phyloP scores from a whole-genome alignment of 495 filamentous ascomycete species.

The Choiromyces venosus region DNA sequence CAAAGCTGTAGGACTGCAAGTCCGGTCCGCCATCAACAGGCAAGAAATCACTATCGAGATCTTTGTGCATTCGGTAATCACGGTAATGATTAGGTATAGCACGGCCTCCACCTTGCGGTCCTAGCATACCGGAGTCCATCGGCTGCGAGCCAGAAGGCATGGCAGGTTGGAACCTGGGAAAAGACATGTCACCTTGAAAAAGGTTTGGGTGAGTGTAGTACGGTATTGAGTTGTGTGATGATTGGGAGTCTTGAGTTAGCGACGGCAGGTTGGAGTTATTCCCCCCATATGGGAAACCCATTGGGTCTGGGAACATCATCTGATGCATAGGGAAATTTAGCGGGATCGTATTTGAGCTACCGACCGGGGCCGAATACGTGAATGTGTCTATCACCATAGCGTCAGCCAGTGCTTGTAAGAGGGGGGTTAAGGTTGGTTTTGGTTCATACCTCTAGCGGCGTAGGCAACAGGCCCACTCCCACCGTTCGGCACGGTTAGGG shows the following conservation, averaged over 20 bases:
- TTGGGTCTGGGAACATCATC: not conserved
- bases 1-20: not conserved
- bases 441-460: not conserved
- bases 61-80: not conserved
- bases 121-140: not conserved
- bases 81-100: not conserved
- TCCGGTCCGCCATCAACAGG: not conserved
- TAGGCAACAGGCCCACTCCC: not conserved
- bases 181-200: not conserved
- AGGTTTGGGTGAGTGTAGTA: no score
- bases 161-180: not conserved
- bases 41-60: not conserved
- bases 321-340: not conserved
- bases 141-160: not conserved
- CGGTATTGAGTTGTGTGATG: not conserved
- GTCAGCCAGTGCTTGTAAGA: not conserved
- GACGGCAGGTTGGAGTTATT: not conserved
- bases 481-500: not conserved
- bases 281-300: no score
- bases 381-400: not conserved
- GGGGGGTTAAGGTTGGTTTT: not conserved
- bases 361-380: not conserved
- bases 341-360: not conserved
- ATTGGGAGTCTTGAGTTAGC: not conserved
- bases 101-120: not conserved